Percentiles rank a stretch among this genome's conserved stretches.
Evolutionary conservation across 306 rosid species (phyloP).

Genomic region (Quercus agrifolia): DNA sequence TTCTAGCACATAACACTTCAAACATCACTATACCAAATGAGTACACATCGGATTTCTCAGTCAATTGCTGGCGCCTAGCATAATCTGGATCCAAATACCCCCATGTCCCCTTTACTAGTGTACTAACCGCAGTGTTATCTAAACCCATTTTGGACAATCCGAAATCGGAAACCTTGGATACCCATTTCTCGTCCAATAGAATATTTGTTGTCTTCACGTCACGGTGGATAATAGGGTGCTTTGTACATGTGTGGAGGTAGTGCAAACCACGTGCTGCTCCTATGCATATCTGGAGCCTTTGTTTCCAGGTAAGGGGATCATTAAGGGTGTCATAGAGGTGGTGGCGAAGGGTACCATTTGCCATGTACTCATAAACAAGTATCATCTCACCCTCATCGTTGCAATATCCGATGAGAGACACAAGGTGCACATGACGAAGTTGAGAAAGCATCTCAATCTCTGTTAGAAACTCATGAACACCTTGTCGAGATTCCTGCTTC

Average conservation of each 20-base stretch:
- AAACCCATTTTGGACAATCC: conserved; percentile 26
- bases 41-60: conserved; percentile 27
- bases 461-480: too few relatives aligned
- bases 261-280: conserved; percentile 14
- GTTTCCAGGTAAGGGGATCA: conserved; percentile 15
- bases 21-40: conserved; percentile 30
- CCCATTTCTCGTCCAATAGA: conserved; percentile 20
- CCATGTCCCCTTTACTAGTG: conserved; percentile 25
- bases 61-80: background rate
- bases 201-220: conserved; percentile 30
- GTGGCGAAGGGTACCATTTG: too few relatives aligned
- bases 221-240: conserved; percentile 25
- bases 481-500: too few relatives aligned
- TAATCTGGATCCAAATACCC: conserved; percentile 41
- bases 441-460: too few relatives aligned
- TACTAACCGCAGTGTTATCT: conserved; percentile 12
- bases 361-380: too few relatives aligned
- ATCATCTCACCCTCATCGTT: too few relatives aligned
- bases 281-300: conserved; percentile 15
- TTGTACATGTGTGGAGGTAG: conserved; percentile 14
- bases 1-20: conserved; percentile 19
- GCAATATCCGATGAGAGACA: too few relatives aligned
- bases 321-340: background rate
- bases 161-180: conserved; percentile 30
- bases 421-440: too few relatives aligned